Base-by-base conservation (phyloP, 228 moss, liverwort and hornwort genomes). In the Sphagnum magellanicum region DNA sequence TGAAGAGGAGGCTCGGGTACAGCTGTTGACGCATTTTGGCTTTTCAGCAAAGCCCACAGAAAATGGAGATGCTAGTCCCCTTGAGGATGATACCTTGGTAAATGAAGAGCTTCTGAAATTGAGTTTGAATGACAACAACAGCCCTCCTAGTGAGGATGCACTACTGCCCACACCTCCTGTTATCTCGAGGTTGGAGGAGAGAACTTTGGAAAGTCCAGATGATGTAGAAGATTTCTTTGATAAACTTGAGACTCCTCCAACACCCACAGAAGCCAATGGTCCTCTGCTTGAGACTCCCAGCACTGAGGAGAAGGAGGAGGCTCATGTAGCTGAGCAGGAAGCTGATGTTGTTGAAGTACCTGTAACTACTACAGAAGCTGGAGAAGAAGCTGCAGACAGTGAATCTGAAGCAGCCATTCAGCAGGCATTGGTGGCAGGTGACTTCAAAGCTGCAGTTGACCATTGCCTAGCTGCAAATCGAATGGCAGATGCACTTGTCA, bases 181-280 rank as follows among this genome's bases (percentile, higher is more conserved):
- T 50, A 67, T 81, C 61, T 73, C 79, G 12, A 32, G 2, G 32
- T 53, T 82, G 67, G 84, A 83, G 13, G 73, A 81, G 53, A 68
- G 72, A 65, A 52, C 32, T 49, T 50, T 76, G 48, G 77, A 68
- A 13, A 74, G 70, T 73, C 75, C 76, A 73, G 82, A 77, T 68
- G 92, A 84, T 67, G 93, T 84, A 64, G 92, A 96, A 60, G 90
- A 89, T 79, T 98, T 98, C 70, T 98, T 98, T 71, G 89, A 90
- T 79, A 88, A 86, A 16, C 81, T 98, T 67, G 74, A 86, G 46
- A 84, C 70, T 71, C 92, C 92, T 53, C 84, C 67, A 69, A 89
- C 87, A 52, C 85, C 92, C 10, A 81, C 77, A 65, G 79, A 75
- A 65, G 63, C 78, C 72, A 77, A 68, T 66, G 64, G 76, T 76